Evolutionary conservation across 805 yeast genomes (phyloP).

Genomic region (Candida vartiovaarae): DNA sequence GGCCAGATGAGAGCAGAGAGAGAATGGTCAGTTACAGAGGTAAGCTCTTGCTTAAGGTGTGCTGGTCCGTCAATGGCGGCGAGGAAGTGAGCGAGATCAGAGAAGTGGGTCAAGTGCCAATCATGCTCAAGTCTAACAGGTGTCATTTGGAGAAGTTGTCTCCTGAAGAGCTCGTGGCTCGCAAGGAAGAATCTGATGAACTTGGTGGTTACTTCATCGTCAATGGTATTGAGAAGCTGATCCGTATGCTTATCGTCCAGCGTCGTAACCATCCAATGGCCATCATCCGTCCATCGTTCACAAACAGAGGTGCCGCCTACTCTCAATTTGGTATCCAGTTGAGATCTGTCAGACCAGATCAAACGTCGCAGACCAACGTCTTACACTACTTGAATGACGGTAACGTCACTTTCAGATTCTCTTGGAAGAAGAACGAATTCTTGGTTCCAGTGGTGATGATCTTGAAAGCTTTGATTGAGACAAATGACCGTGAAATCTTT

Average conservation of each 20-base stretch:
- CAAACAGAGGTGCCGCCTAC: constrained; percentile 89
- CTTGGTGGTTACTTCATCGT: constrained; percentile 91
- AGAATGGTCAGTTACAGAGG: constrained; percentile 80
- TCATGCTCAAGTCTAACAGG: constrained; percentile 86
- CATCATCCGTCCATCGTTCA: constrained; percentile 87
- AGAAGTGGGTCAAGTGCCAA: constrained; percentile 87
- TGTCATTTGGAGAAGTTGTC: constrained; percentile 84
- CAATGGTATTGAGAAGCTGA: constrained; percentile 93
- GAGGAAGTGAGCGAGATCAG: constrained; percentile 74
- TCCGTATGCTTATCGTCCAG: constrained; percentile 96
- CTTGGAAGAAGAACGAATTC: constrained; percentile 96
- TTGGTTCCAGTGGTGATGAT: constrained; percentile 90
- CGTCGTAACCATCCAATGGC: constrained; percentile 99
- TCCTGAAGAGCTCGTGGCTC: constrained; percentile 71
- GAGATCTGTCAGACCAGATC: constrained; percentile 92
- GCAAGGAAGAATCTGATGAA: constrained; percentile 90
- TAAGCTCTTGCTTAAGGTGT: constrained; percentile 65
- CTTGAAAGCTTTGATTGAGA: constrained; percentile 81
- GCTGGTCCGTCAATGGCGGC: constrained; percentile 86
- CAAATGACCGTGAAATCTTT: constrained; percentile 91
- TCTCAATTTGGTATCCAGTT: constrained; percentile 89
- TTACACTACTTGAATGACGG: constrained; percentile 93
- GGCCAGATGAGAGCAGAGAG: constrained; percentile 87
- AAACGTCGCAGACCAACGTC: constrained; percentile 96
- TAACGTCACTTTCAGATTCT: constrained; percentile 90